Evolutionary conservation across 441 rosid genomes (phyloP).

Genomic region (Gossypium davidsonii): DNA sequence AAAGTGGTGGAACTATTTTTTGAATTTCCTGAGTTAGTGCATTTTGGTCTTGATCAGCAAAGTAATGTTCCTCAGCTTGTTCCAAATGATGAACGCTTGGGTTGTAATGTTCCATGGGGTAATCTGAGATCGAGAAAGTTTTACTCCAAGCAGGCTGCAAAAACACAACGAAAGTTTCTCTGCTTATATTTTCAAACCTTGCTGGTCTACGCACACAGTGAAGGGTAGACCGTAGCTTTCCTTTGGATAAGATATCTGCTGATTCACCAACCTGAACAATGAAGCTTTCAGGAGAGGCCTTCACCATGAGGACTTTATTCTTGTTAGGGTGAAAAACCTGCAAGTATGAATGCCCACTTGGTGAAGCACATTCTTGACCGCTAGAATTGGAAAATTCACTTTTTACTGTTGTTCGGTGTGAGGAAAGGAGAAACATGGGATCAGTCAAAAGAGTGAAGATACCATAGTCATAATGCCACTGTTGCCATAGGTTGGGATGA

Average conservation of each 20-base stretch:
- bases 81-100: slow-evolving; percentile 19
- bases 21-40: slow-evolving; percentile 28
- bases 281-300: slow-evolving; percentile 65
- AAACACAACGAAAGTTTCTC: slow-evolving; percentile 80
- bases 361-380: slow-evolving; percentile 39
- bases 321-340: slow-evolving; percentile 50
- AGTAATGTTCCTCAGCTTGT: slow-evolving; percentile 19
- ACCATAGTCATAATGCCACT: slow-evolving; percentile 93
- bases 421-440: slow-evolving; percentile 60
- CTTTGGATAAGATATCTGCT: slow-evolving; percentile 68
- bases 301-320: slow-evolving; percentile 48
- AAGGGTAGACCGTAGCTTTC: slow-evolving; percentile 70
- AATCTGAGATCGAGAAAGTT: slow-evolving; percentile 45
- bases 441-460: slow-evolving; percentile 81
- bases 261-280: slow-evolving; percentile 84
- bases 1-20: slow-evolving; percentile 59
- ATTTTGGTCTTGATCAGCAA: slow-evolving; percentile 23
- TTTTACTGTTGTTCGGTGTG: slow-evolving; percentile 14
- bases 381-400: slow-evolving; percentile 16
- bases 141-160: slow-evolving; percentile 84
- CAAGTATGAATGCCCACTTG: slow-evolving; percentile 44
- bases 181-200: slow-evolving; percentile 48
- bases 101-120: slow-evolving; percentile 24
- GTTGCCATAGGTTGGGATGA: slow-evolving; percentile 63
- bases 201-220: slow-evolving; percentile 68